phyloP scores from a whole-genome alignment of 2,329 filamentous ascomycete species.

The Epichloe sp. region DNA sequence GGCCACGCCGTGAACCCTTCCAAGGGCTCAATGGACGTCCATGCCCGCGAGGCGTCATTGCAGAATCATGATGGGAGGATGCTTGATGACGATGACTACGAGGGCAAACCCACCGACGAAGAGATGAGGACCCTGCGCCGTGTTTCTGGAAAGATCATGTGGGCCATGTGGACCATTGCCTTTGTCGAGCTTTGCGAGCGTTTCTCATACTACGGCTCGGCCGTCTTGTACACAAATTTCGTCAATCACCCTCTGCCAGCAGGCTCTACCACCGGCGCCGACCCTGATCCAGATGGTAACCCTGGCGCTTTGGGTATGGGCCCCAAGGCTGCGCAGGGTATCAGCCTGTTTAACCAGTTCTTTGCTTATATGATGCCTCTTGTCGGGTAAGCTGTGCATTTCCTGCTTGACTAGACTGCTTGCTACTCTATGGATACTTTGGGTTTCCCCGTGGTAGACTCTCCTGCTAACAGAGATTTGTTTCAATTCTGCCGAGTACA shows the following conservation, averaged over 20 bases:
- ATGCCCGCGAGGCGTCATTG: slow-evolving; percentile 8
- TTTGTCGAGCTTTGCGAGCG: slow-evolving; percentile 65
- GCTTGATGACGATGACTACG: slow-evolving; percentile 16
- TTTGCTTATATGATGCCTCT: slow-evolving; percentile 49
- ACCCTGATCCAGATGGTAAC: slow-evolving; percentile 17
- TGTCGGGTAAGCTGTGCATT: slow-evolving; percentile 27
- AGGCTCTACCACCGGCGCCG: slow-evolving; percentile 41
- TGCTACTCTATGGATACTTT: no score
- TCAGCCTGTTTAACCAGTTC: slow-evolving; percentile 44
- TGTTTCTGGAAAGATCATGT: slow-evolving; percentile 51
- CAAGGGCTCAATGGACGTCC: slow-evolving; percentile 16
- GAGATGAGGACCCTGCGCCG: slow-evolving; percentile 48
- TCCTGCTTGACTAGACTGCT: no score
- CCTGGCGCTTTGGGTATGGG: slow-evolving; percentile 46
- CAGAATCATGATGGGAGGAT: slow-evolving; percentile 11
- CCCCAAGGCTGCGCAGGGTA: slow-evolving; percentile 37
- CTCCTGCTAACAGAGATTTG: neutral
- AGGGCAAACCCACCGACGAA: slow-evolving; percentile 43
- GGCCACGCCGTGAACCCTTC: slow-evolving; percentile 15
- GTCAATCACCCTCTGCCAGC: slow-evolving; percentile 41
- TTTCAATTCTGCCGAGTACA: slow-evolving; percentile 6
- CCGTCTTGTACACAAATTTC: slow-evolving; percentile 56
- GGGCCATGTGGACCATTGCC: slow-evolving; percentile 54
- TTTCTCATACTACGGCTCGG: slow-evolving; percentile 65
- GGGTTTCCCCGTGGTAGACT: no score